phyloP scores from a whole-genome alignment of 2,329 filamentous ascomycete species.

The Aspergillus tanneri region DNA sequence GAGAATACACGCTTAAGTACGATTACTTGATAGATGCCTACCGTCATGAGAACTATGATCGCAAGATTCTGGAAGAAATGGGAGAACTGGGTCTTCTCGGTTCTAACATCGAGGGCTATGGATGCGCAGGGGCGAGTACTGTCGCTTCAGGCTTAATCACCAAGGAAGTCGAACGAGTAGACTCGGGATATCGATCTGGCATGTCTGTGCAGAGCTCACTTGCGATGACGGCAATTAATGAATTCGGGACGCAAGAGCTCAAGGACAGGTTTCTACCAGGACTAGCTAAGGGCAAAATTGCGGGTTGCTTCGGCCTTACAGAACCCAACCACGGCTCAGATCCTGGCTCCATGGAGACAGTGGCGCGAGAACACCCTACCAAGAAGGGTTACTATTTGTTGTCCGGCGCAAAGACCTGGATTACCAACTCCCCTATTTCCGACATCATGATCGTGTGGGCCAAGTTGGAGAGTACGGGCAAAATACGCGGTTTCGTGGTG shows the following conservation, averaged over 20 bases:
- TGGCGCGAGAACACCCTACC: conserved; percentile 77
- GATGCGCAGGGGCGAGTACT: conserved; percentile 81
- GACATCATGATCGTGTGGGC: conserved; percentile 89
- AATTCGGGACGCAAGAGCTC: conserved; percentile 81
- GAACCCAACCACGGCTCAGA: conserved; percentile 93
- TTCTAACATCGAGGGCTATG: conserved; percentile 82
- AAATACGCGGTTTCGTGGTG: conserved; percentile 89
- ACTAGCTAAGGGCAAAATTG: conserved; percentile 76
- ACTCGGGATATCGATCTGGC: conserved; percentile 86
- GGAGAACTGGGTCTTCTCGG: conserved; percentile 86
- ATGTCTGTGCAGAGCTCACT: conserved; percentile 93
- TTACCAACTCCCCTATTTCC: conserved; percentile 88
- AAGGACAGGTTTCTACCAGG: conserved; percentile 79
- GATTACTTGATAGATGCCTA: conserved; percentile 65
- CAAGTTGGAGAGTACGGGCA: conserved; percentile 84
- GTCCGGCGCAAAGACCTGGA: conserved; percentile 88
- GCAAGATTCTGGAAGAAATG: conserved; percentile 85
- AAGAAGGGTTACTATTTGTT: conserved; percentile 79
- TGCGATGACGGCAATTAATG: conserved; percentile 89
- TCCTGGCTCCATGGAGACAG: conserved; percentile 85
- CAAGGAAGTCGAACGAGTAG: conserved; percentile 83
- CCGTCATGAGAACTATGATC: conserved; percentile 81
- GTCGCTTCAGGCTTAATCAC: conserved; percentile 89
- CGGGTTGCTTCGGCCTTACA: conserved; percentile 86
- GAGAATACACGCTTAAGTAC: background rate